Conservation (phyloP, 2,329 filamentous ascomycete genomes). For the Penicillium sp. region DNA sequence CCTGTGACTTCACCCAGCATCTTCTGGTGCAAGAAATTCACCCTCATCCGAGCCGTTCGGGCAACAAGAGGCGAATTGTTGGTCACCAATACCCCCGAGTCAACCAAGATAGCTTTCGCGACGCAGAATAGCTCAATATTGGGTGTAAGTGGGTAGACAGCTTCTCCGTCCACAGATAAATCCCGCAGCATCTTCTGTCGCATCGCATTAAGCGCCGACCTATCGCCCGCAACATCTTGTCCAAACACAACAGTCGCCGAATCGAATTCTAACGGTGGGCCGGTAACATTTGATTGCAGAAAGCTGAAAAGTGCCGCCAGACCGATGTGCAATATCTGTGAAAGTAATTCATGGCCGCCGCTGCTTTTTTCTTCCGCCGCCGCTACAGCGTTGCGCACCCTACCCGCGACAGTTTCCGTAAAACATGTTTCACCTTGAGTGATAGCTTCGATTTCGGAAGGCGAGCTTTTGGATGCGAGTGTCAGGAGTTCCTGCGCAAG, state of each 20-base stretch:
- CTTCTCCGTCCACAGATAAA: conserved; percentile 77
- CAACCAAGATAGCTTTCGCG: conserved; percentile 59
- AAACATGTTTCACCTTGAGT: conserved; percentile 32
- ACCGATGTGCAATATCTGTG: conserved; percentile 53
- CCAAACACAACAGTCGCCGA: conserved; percentile 47
- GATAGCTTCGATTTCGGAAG: conserved; percentile 19
- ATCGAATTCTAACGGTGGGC: conserved; percentile 67
- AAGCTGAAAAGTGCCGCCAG: conserved; percentile 72
- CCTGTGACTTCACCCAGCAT: conserved; percentile 61
- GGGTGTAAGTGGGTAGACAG: conserved; percentile 79
- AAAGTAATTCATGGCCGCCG: conserved; percentile 25
- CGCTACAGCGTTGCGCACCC: conserved; percentile 24
- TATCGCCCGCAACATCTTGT: conserved; percentile 20
- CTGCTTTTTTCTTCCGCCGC: conserved; percentile 18
- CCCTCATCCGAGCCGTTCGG: conserved; percentile 64
- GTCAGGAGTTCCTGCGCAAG: conserved; percentile 38
- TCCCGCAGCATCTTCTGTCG: conserved; percentile 61
- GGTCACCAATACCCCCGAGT: conserved; percentile 41
- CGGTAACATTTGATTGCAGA: conserved; percentile 82
- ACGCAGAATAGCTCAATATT: conserved; percentile 79
- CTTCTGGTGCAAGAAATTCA: conserved; percentile 69
- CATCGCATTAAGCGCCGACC: conserved; percentile 43
- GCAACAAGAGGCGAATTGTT: conserved; percentile 35
- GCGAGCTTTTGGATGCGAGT: conserved; percentile 23
- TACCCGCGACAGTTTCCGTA: conserved; percentile 33